Base-by-base conservation (phyloP, 2,329 filamentous ascomycete species). In the Neurospora sp. region DNA sequence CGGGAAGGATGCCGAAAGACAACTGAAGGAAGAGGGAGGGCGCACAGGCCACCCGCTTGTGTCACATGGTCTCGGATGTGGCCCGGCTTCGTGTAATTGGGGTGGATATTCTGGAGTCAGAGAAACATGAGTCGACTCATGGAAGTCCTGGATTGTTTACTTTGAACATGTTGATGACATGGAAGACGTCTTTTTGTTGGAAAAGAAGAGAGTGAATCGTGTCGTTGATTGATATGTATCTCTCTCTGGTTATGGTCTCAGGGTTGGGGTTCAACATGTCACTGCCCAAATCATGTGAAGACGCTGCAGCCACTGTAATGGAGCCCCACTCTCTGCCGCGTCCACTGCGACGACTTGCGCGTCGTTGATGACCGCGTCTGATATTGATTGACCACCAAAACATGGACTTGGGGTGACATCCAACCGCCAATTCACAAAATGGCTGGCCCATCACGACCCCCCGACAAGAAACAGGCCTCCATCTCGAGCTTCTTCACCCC, bases 401-500 rank as follows among this genome's bases (percentile, higher is more conserved):
- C 11, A 52, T 52, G 43, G 19, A 52, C 11, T 52, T 52, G 43
- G 19, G 43, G 46, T 57, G 52, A 62, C 52, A 62, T 62, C 12
- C 40, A 28, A 70, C 65, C 46, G 57, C 46, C 40, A 38, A n/a
- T 65, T 17, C 15, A 38, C 65, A 19, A 36, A 41, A 83, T 83
- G 81, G 77, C 80, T 17, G 77, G 79, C 38, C 76, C 79, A 15
- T 71, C 83, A 1, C 83, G 83, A 68, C 74, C 81, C 0, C 74
- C 80, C 37, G 81, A 79, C 69, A 91, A 91, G 80, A 92, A 90
- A 75, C 92, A 97, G 77, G 87, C 90, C 74, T 92, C 92, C 0
- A 90, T 97, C 72, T 96, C 92, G 3, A 94, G 89, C 77, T 97
- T 97, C 81, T 97, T 97, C 78, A 87, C 88, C 0, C 88, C 88